These are phyloP conservation scores for Aspergillus fijiensis DNA, from an alignment of 2,329 filamentous ascomycete species.

Conservation along the genomic window DNA sequence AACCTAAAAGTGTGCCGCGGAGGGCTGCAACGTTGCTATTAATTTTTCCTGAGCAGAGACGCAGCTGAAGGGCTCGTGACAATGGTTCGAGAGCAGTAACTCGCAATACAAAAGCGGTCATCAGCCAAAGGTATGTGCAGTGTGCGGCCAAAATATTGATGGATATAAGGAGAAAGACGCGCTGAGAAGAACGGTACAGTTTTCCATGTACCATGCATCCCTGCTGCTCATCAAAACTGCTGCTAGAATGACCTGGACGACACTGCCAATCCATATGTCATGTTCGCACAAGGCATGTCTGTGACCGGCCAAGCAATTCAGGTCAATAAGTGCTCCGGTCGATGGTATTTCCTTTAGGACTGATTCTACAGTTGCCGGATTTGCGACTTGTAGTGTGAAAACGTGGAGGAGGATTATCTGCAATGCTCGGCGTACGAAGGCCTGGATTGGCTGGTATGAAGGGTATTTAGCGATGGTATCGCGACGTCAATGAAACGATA, in stretches of 20 bases:
- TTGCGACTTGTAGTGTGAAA: conserved; percentile 20
- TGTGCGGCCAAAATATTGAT: conserved; percentile 41
- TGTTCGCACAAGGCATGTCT: conserved; percentile 45
- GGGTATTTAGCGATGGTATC: conserved; percentile 17
- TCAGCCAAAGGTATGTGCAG: conserved; percentile 63
- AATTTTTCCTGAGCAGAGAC: conserved; percentile 65
- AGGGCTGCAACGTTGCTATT: conserved; percentile 68
- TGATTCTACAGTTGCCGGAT: conserved; percentile 35
- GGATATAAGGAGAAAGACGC: conserved; percentile 55
- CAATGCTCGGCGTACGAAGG: neutral
- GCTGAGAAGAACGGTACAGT: conserved; percentile 57
- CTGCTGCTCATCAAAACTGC: conserved; percentile 12
- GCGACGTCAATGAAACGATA: conserved; percentile 17
- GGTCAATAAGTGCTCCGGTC: conserved; percentile 36
- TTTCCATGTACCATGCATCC: neutral
- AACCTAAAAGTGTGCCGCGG: conserved; percentile 64
- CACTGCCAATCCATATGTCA: conserved; percentile 41
- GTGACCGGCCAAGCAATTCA: conserved; percentile 48
- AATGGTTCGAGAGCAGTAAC: conserved; percentile 54
- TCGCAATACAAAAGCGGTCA: conserved; percentile 49
- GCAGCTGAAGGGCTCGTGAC: conserved; percentile 60
- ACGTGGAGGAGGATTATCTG: neutral
- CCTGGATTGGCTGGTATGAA: neutral
- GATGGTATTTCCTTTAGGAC: conserved; percentile 1
- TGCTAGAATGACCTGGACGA: conserved; percentile 44